Base-by-base conservation (phyloP, 768 basidiomycete species). In the Leccinum arenicola region DNA sequence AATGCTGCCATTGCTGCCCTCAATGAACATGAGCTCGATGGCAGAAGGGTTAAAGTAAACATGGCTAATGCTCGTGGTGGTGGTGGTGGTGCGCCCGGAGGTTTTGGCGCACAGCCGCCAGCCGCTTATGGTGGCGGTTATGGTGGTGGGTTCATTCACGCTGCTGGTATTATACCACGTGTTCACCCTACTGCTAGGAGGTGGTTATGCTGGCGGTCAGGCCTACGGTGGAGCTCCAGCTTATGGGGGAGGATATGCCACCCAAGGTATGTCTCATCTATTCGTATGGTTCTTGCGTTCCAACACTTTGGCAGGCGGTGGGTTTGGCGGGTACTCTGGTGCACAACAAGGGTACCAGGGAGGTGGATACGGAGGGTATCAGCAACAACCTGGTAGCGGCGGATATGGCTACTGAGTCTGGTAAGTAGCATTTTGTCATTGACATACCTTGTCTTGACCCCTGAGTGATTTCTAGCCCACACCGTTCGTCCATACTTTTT, bases 21-120 rank as follows among this genome's bases (percentile, higher is more conserved):
- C 73, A 89, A 98, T 77, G 95, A 97, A 70, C 85, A 89, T 65
- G 93, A 96, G 64, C 86, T 98, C 62, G 96, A 98, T 76, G 95
- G 95, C 53, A 85, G 96, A 64, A 82, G 90, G 60, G 86, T 98
- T 71, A 93, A 93, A 74, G 86, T 87, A 27, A 98, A 96, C 79
- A 78, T 90, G 54, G 88, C 89, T 40, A 91, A 92, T 63, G 84
- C 87, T 52, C 82, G 88, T 76, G 83, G 82, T 4, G 77, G 80
- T 55, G 83, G 84, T 0, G 80, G 82, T 38, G 83, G 84, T 0
- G 47, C 19, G 17, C 12, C 27, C 10, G 68, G 65, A 31, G 68
- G 66, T 17, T 68, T 66, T 25, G 15, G 48, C 52, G 60, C 63
- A 2, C 74, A 65, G 8, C 71, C 78, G 31, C 65, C 77, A 25